Evolutionary conservation across 2,329 filamentous ascomycete species (phyloP).

Genomic region (Endothia cerciana): DNA sequence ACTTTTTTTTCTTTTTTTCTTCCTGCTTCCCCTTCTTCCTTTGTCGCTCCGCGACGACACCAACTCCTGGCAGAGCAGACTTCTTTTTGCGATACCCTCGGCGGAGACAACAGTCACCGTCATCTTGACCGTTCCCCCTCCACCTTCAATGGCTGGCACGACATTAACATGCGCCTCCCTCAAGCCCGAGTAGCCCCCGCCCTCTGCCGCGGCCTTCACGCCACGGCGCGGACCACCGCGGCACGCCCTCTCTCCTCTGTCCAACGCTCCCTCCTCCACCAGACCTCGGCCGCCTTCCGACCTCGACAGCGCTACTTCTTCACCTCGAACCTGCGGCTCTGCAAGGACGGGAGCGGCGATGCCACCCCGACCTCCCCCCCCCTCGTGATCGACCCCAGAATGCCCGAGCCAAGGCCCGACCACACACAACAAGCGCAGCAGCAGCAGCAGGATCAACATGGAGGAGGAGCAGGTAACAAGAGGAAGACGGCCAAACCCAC

Average conservation of each 20-base stretch:
- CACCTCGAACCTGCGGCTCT: constrained; percentile 64
- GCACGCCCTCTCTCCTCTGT: constrained; percentile 35
- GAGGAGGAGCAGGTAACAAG: constrained; percentile 9
- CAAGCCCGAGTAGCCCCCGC: constrained; percentile 26
- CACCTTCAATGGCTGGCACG: constrained; percentile 25
- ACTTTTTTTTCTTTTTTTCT: background rate
- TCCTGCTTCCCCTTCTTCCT: background rate
- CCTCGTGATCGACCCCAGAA: background rate
- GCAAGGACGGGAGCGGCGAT: constrained; percentile 40
- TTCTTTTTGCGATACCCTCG: background rate
- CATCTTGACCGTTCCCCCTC: background rate
- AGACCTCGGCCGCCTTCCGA: constrained; percentile 46
- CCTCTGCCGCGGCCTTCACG: constrained; percentile 33
- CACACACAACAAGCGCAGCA: constrained; percentile 12
- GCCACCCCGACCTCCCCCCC: background rate
- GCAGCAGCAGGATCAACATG: constrained; percentile 17
- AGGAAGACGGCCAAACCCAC: constrained; percentile 22
- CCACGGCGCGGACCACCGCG: constrained; percentile 27
- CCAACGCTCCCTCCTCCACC: constrained; percentile 48
- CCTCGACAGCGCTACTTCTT: constrained; percentile 66
- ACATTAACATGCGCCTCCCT: constrained; percentile 25
- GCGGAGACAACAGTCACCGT: background rate
- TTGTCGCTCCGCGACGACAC: background rate
- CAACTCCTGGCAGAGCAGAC: constrained; percentile 7
- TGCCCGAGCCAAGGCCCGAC: constrained; percentile 1